phyloP scores from a whole-genome alignment of 2,329 filamentous ascomycete species.

The Exophiala spinifera region DNA sequence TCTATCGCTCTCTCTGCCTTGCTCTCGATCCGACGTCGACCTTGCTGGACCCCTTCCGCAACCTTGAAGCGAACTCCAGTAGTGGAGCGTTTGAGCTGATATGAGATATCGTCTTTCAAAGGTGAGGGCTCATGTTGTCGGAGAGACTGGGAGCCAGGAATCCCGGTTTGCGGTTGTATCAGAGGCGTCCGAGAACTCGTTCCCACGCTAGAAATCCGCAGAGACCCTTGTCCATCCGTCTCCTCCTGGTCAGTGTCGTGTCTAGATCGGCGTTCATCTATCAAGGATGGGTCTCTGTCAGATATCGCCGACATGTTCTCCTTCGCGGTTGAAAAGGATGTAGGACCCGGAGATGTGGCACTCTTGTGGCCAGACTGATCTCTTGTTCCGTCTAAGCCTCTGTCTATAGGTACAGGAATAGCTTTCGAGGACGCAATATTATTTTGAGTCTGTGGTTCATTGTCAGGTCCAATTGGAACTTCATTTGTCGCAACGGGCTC shows the following conservation, averaged over 20 bases:
- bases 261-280: slow-evolving; percentile 4
- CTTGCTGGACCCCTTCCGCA: slow-evolving; percentile 42
- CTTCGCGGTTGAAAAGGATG: slow-evolving; percentile 15
- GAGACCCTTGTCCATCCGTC: slow-evolving; percentile 1
- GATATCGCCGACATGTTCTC: slow-evolving; percentile 7
- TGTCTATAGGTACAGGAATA: slow-evolving; percentile 14
- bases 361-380: neutral
- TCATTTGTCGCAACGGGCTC: slow-evolving; percentile 27
- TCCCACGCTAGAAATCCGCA: slow-evolving; percentile 15
- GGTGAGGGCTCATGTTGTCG: slow-evolving; percentile 25
- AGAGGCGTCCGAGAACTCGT: slow-evolving; percentile 22
- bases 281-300: slow-evolving; percentile 3
- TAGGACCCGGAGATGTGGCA: slow-evolving; percentile 6
- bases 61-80: slow-evolving; percentile 42
- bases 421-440: slow-evolving; percentile 5
- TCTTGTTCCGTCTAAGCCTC: slow-evolving; percentile 10
- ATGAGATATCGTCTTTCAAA: slow-evolving; percentile 11
- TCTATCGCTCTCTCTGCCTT: slow-evolving; percentile 38
- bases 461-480: slow-evolving; percentile 7
- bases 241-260: slow-evolving; percentile 6
- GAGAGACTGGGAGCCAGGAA: slow-evolving; percentile 8
- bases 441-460: slow-evolving; percentile 9
- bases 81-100: slow-evolving; percentile 12
- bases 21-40: slow-evolving; percentile 40
- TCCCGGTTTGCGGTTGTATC: slow-evolving; percentile 4